These are phyloP conservation scores for Termitomyces eurrhizus DNA, from an alignment of 768 basidiomycete genomes.

Conservation along the genomic window DNA sequence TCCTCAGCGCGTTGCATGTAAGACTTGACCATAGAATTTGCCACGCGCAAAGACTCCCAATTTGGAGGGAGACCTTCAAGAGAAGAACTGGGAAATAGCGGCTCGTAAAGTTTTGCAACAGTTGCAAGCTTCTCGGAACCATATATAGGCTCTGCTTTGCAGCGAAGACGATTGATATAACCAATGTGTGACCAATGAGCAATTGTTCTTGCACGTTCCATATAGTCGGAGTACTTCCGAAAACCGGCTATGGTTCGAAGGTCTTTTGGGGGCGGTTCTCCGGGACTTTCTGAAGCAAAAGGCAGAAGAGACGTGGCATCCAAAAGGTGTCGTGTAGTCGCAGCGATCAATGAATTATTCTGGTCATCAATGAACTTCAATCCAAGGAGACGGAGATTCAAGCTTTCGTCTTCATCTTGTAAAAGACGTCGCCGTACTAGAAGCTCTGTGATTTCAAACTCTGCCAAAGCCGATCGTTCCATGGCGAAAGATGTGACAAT, in stretches of 20 bases:
- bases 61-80: constrained; percentile 34
- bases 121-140: constrained; percentile 42
- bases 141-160: constrained; percentile 44
- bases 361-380: constrained; percentile 59
- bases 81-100: constrained; percentile 50
- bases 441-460: constrained; percentile 85
- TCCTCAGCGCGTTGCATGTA: constrained; percentile 54
- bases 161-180: constrained; percentile 74
- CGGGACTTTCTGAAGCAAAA: constrained; percentile 48
- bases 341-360: constrained; percentile 46
- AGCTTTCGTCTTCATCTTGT: constrained; percentile 42
- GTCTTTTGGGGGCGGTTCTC: constrained; percentile 69
- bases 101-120: constrained; percentile 33
- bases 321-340: constrained; percentile 49
- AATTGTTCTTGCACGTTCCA: constrained; percentile 45
- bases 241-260: constrained; percentile 74
- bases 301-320: constrained; percentile 59
- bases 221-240: constrained; percentile 45
- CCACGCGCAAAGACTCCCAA: constrained; percentile 36
- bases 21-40: constrained; percentile 58
- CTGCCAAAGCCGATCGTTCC: constrained; percentile 69
- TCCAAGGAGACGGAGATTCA: constrained; percentile 64
- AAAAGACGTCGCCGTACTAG: constrained; percentile 76
- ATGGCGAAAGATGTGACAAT: constrained; percentile 74
- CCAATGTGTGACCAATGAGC: constrained; percentile 67